Percentiles rank a stretch among this genome's conserved stretches.
These are phyloP conservation scores for Xylariaceae sp. DNA, from an alignment of 2,329 filamentous ascomycete species.

Conservation along the genomic window DNA sequence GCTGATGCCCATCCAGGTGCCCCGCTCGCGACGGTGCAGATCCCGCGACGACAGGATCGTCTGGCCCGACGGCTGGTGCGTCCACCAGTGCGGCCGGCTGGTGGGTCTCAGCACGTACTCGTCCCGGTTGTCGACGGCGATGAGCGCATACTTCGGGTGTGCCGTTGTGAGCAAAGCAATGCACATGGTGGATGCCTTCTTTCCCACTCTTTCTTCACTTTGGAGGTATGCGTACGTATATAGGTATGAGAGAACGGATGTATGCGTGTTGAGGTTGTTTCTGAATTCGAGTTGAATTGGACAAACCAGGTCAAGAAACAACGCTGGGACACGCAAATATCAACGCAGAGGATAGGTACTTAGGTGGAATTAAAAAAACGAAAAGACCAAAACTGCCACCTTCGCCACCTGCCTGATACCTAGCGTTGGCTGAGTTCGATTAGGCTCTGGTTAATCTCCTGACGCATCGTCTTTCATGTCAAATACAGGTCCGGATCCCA, in stretches of 20 bases:
- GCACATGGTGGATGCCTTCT: conserved; percentile 61
- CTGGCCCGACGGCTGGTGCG: conserved; percentile 44
- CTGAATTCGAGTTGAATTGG: too few species aligned
- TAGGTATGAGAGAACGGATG: not conserved
- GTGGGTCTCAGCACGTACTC: conserved; percentile 69
- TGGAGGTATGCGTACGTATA: not conserved
- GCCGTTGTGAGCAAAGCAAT: conserved; percentile 76
- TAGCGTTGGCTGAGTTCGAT: conserved; percentile 1
- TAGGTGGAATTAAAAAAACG: too few species aligned
- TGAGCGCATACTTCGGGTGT: conserved; percentile 74
- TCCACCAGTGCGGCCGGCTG: conserved; percentile 67
- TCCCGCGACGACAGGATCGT: conserved; percentile 63
- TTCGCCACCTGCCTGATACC: conserved; percentile 20
- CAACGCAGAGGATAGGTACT: conserved; percentile 3
- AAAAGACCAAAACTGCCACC: conserved; percentile 3
- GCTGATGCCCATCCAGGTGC: conserved; percentile 69
- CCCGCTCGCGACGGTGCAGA: conserved; percentile 62
- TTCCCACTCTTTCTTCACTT: not conserved
- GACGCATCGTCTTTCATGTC: conserved; percentile 9
- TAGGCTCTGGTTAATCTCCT: conserved; percentile 18
- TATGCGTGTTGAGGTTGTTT: too few species aligned
- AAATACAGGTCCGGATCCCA: conserved; percentile 3
- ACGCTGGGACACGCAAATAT: conserved; percentile 17
- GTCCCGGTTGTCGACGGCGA: conserved; percentile 78
- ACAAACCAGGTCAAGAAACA: not conserved